phyloP scores from a whole-genome alignment of 192 early-diverging fungal species.

The Coemansia sp. region DNA sequence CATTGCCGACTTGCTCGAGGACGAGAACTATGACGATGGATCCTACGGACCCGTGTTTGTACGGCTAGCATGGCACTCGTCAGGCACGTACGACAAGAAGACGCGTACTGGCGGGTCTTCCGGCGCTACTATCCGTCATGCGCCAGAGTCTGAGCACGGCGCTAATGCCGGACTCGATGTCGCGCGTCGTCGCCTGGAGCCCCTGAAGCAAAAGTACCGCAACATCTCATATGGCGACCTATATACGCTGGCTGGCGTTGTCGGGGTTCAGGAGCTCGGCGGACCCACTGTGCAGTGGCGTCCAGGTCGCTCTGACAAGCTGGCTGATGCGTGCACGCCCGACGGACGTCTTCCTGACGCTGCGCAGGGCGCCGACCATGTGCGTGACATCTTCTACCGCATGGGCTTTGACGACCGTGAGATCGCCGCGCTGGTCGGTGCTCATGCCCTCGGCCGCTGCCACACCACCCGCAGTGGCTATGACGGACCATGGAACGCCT shows the following conservation, averaged over 20 bases:
- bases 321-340: constrained; percentile 58
- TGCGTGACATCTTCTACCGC: constrained; percentile 79
- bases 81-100: constrained; percentile 75
- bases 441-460: constrained; percentile 79
- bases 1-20: constrained; percentile 75
- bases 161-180: constrained; percentile 78
- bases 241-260: constrained; percentile 79
- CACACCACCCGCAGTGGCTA: constrained; percentile 75
- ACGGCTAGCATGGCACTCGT: constrained; percentile 85
- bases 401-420: constrained; percentile 83
- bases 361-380: constrained; percentile 63
- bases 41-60: constrained; percentile 78
- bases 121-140: constrained; percentile 78
- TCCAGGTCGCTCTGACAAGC: constrained; percentile 64
- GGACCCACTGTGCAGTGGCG: constrained; percentile 79
- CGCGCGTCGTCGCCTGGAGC: constrained; percentile 71
- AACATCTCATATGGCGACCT: constrained; percentile 83
- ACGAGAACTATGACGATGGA: constrained; percentile 80
- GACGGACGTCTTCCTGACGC: constrained; percentile 84
- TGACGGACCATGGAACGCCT: constrained; percentile 88
- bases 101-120: constrained; percentile 72
- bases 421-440: constrained; percentile 81
- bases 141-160: constrained; percentile 65
- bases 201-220: constrained; percentile 81
- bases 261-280: constrained; percentile 75